Evolutionary conservation across 306 rosid genomes (phyloP), one percentile per base, ranked within the genome.

Genomic region (Gillenia trifoliata): DNA sequence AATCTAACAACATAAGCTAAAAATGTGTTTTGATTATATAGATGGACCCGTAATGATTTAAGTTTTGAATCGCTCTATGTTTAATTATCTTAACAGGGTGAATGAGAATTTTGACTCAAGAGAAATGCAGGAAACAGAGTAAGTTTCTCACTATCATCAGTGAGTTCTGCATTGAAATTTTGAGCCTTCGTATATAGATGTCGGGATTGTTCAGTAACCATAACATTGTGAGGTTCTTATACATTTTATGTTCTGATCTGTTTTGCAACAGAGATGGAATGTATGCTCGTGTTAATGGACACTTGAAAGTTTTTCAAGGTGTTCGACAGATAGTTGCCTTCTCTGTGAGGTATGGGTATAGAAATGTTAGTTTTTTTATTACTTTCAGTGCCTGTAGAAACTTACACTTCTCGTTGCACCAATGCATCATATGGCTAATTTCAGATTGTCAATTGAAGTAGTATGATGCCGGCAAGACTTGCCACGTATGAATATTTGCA

Each of bases 121-220:
- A 75, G 97, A 94, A 87, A 87, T 91, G 98, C 89, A 88, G 57
- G 90, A 81, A 83, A 74, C 88, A 68, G 78, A 43, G 98, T 94
- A 81, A 83, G 91, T 87, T 68, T 56, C 26, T 25, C 47, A 10
- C 38, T 17, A 45, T 64, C 52, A 16, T 47, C 43, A 15, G 45
- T 2, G 29, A 15, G 26, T 4, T 70, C 22, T 30, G 8, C 26
- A n/a, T 25, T 68, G 63, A 63, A 20, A 23, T 26, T 22, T 36
- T 55, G 47, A 59, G 74, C n/a, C 49, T 7, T 60, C 0, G 1
- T 23, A 47, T 26, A 10, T 54, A 11, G 67, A 40, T 26, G 17
- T 19, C 11, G 3, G 70, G 19, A 41, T 3, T 43, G 12, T 38
- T 69, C 49, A 38, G 31, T 61, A 40, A 1, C 17, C 28, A 26